A percentile compares a stretch with the other conserved stretches of the same genome.
phyloP scores from a whole-genome alignment of 495 filamentous ascomycete species.

The Penicillium argentinense region DNA sequence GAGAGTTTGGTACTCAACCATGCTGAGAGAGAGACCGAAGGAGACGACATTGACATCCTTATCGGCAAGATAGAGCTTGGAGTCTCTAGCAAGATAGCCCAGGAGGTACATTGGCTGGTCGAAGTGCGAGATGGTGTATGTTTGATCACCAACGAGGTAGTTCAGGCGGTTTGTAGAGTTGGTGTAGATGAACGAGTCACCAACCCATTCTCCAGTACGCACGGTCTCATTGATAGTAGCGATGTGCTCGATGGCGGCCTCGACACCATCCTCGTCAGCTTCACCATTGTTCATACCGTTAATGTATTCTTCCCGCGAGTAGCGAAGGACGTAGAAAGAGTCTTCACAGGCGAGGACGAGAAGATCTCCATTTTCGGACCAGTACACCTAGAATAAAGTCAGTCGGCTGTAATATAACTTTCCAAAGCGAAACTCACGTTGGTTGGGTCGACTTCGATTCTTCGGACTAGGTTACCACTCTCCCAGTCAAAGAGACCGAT shows the following conservation, averaged over 20 bases:
- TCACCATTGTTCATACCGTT: conserved; percentile 76
- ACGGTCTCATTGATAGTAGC: conserved; percentile 94
- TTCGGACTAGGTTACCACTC: conserved; percentile 79
- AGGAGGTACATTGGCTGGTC: conserved; percentile 93
- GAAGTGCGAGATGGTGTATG: conserved; percentile 97
- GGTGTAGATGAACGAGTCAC: conserved; percentile 98
- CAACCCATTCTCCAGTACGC: conserved; percentile 95
- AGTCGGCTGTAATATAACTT: conserved; percentile 6
- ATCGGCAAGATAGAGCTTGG: conserved; percentile 88
- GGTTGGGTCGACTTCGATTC: conserved; percentile 94
- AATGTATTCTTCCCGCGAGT: conserved; percentile 81
- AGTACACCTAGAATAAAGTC: conserved; percentile 69
- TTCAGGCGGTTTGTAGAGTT: conserved; percentile 96
- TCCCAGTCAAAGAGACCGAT: conserved; percentile 98
- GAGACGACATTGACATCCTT: conserved; percentile 92
- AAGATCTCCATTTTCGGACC: conserved; percentile 94
- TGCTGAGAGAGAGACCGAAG: conserved; percentile 87
- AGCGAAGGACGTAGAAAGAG: conserved; percentile 90
- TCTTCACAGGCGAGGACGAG: conserved; percentile 94
- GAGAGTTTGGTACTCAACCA: conserved; percentile 95
- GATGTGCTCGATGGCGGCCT: conserved; percentile 93
- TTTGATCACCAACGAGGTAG: conserved; percentile 97
- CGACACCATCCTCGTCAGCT: conserved; percentile 93
- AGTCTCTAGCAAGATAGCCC: conserved; percentile 92
- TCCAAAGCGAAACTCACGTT: conserved; percentile 45